These are phyloP conservation scores for Corchorus olitorius DNA, from an alignment of 345 rosid species.

Conservation along the genomic window DNA sequence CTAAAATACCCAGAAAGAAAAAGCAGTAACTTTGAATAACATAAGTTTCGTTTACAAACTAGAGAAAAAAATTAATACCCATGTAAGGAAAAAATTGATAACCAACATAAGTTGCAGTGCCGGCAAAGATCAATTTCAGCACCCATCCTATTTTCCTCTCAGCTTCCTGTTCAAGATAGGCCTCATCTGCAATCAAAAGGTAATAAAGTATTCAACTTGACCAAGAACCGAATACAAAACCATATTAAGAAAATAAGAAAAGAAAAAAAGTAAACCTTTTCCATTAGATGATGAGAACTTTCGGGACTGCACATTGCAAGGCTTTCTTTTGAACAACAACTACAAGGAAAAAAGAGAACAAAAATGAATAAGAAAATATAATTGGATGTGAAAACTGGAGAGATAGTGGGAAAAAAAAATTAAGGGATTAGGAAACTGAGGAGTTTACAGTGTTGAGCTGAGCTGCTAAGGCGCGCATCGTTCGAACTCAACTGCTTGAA, in stretches of 20 bases:
- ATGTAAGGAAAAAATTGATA: conserved; percentile 84
- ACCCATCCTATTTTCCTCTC: conserved; percentile 89
- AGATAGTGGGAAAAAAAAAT: not conserved
- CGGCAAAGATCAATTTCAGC: conserved; percentile 73
- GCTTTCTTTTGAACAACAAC: conserved; percentile 40
- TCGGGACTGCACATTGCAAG: conserved; percentile 34
- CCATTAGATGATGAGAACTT: conserved; percentile 33
- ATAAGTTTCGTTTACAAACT: not conserved
- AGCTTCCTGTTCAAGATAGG: conserved; percentile 76
- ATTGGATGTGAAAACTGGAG: not conserved
- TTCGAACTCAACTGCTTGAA: not conserved
- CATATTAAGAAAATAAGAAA: not conserved
- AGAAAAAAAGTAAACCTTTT: conserved; percentile 37
- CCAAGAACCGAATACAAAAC: conserved; percentile 1
- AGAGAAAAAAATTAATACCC: conserved; percentile 46
- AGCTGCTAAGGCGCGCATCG: conserved; percentile 32
- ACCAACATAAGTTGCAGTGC: conserved; percentile 68
- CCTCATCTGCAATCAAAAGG: conserved; percentile 52
- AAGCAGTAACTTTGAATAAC: conserved; percentile 11
- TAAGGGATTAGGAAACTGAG: not conserved
- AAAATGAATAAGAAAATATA: not conserved
- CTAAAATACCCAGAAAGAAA: not conserved
- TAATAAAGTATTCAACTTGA: conserved; percentile 8
- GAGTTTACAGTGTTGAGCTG: conserved; percentile 22
- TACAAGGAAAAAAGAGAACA: conserved; percentile 17